Percentiles rank a stretch among this genome's conserved stretches.
These are phyloP conservation scores for Heliosperma pusillum DNA, from an alignment of 148 eudicot genomes.

Conservation along the genomic window DNA sequence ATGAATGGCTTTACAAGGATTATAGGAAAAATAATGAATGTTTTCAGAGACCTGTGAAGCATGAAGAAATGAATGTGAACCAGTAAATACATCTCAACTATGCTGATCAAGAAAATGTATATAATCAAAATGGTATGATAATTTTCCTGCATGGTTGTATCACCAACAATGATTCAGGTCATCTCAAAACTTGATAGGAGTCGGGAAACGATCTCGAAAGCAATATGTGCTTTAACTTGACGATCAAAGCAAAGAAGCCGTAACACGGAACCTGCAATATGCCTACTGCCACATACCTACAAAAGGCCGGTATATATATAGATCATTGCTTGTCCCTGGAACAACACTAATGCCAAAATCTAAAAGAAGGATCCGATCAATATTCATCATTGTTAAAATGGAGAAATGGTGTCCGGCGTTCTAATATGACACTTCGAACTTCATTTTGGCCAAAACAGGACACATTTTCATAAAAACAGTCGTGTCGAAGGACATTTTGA, in stretches of 20 bases:
- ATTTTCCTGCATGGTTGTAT: background rate
- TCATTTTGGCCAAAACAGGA: too few relatives aligned
- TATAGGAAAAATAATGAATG: background rate
- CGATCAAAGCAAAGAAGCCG: constrained; percentile 44
- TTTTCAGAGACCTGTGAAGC: constrained; percentile 4
- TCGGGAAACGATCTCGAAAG: constrained; percentile 43
- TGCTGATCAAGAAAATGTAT: too few relatives aligned
- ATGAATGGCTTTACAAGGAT: constrained; percentile 9
- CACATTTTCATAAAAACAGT: too few relatives aligned
- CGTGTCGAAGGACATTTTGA: too few relatives aligned
- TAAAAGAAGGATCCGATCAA: background rate
- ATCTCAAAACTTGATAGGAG: constrained; percentile 29
- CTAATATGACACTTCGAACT: too few relatives aligned
- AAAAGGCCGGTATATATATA: constrained; percentile 15
- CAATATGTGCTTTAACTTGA: constrained; percentile 43
- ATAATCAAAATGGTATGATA: background rate
- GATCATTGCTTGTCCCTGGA: background rate
- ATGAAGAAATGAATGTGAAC: background rate
- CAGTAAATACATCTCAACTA: too few relatives aligned
- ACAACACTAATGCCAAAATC: background rate
- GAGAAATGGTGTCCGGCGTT: background rate
- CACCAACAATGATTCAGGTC: background rate
- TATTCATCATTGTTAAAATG: too few relatives aligned
- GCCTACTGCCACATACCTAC: constrained; percentile 64
- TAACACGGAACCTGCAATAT: constrained; percentile 62